Base-by-base conservation (phyloP, 2,329 filamentous ascomycete genomes). In the Calonectria pseudoturangicola region DNA sequence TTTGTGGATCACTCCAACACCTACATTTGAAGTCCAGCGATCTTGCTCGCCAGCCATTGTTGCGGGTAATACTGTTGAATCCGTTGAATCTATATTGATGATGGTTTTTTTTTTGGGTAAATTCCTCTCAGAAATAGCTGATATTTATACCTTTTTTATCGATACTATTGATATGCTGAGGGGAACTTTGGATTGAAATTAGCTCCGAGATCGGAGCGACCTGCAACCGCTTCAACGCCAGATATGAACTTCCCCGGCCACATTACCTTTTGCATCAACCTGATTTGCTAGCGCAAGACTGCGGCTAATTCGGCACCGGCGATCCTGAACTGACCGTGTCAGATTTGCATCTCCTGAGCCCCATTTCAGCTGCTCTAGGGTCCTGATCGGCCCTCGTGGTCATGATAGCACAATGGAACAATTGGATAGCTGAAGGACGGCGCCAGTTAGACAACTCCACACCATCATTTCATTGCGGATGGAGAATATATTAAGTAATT, bases 11-110 rank as follows among this genome's bases (percentile, higher is more conserved):
- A 36, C 51, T 16, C 30, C 41, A 25, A 45, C 66, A 72, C 74
- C n/a, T 74, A 81, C 81, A 54, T 73, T 73, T 28, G 81, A 74
- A 51, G 79, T 74, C 81, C 81, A 82, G 21, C 73, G 71, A 72
- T 82, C 81, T 63, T 81, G 78, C 43, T 75, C 64, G 27, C 78
- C 74, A 13, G 76, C 63, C 80, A 81, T 81, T 16, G 21, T 69
- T 70, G 12, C 56, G 48, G 9, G 51, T 51, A 58, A 33, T 6
- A 21, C 48, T 68, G n/a, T 2, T 67, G 25, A 36, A 58, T 28
- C 54, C 18, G 10, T 10, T 6, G 25, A 10, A 4, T 43, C 4
- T 18, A 28, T 58, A 7, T 18, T 25, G n/a, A 21, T 50, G 28
- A 18, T 68, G 43, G 16, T 56, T 3, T 0, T 0, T 0, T 0